A percentile compares a stretch with the other conserved stretches of the same genome.
phyloP scores from a whole-genome alignment of 2,329 filamentous ascomycete species.

The Cytospora piceicola region DNA sequence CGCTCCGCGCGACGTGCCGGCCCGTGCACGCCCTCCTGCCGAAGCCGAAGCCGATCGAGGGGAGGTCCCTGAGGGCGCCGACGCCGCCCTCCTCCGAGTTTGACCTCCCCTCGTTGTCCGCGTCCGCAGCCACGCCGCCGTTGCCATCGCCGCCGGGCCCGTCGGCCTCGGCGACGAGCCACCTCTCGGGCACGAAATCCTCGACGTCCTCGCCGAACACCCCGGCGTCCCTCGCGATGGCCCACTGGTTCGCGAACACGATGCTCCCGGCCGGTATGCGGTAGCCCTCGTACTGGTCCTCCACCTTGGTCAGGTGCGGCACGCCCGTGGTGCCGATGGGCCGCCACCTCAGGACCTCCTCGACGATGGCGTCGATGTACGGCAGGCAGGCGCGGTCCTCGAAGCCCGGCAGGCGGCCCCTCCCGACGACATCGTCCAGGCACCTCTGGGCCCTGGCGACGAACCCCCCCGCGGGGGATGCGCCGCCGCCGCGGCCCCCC shows the following conservation, averaged over 20 bases:
- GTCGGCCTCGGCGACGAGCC: conserved; percentile 10
- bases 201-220: conserved; percentile 23
- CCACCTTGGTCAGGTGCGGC: conserved; percentile 39
- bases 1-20: conserved; percentile 23
- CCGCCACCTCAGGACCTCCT: conserved; percentile 37
- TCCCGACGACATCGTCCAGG: conserved; percentile 39
- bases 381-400: conserved; percentile 35
- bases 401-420: conserved; percentile 35
- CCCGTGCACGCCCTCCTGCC: conserved; percentile 26
- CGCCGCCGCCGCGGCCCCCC: neutral
- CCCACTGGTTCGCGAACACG: conserved; percentile 27
- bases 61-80: conserved; percentile 15
- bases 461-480: neutral
- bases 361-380: conserved; percentile 36
- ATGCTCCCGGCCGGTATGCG: conserved; percentile 31
- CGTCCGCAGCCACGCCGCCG: neutral
- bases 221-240: conserved; percentile 23
- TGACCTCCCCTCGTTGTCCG: neutral
- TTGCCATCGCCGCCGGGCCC: neutral
- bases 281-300: conserved; percentile 30
- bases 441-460: conserved; percentile 36
- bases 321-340: conserved; percentile 40
- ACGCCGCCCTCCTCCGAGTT: conserved; percentile 5
- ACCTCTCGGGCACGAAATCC: conserved; percentile 29
- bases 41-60: conserved; percentile 22